These are phyloP conservation scores for Trichoderma koningiopsis DNA, from an alignment of 2,329 filamentous ascomycete genomes.

Conservation along the genomic window DNA sequence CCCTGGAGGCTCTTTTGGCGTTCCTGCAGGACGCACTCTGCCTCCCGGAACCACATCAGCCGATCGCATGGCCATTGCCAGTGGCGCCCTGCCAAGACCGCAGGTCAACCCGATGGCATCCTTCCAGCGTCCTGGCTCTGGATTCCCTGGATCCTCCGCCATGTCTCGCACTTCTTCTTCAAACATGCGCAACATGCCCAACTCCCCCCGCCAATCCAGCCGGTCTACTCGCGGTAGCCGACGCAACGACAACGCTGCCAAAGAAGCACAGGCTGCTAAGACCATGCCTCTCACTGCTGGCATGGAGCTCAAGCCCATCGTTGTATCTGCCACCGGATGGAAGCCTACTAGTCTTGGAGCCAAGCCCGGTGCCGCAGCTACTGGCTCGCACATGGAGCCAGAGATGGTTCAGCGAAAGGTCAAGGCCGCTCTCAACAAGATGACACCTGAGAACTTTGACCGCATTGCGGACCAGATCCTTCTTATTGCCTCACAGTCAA, in stretches of 20 bases:
- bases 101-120: conserved; percentile 46
- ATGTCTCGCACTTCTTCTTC: conserved; percentile 69
- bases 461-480: conserved; percentile 93
- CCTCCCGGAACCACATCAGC: conserved; percentile 77
- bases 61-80: conserved; percentile 71
- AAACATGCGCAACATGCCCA: conserved; percentile 64
- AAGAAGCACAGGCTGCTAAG: conserved; percentile 74
- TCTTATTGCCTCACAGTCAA: conserved; percentile 88
- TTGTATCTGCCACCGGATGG: conserved; percentile 76
- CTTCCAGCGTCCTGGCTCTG: conserved; percentile 52
- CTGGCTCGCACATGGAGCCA: conserved; percentile 69
- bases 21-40: conserved; percentile 56
- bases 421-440: conserved; percentile 98
- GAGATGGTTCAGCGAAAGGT: conserved; percentile 98
- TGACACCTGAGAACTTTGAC: conserved; percentile 99
- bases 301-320: conserved; percentile 78
- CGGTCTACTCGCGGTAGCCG: conserved; percentile 67
- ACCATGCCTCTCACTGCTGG: conserved; percentile 89
- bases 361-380: conserved; percentile 32
- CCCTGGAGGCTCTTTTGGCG: conserved; percentile 72
- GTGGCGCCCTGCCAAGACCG: conserved; percentile 52
- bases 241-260: conserved; percentile 55
- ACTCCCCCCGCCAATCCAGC: conserved; percentile 71
- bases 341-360: conserved; percentile 74
- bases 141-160: conserved; percentile 62